Evolutionary conservation across 1,284 basidiomycete genomes (phyloP).

Genomic region (Malassezia obtusa): DNA sequence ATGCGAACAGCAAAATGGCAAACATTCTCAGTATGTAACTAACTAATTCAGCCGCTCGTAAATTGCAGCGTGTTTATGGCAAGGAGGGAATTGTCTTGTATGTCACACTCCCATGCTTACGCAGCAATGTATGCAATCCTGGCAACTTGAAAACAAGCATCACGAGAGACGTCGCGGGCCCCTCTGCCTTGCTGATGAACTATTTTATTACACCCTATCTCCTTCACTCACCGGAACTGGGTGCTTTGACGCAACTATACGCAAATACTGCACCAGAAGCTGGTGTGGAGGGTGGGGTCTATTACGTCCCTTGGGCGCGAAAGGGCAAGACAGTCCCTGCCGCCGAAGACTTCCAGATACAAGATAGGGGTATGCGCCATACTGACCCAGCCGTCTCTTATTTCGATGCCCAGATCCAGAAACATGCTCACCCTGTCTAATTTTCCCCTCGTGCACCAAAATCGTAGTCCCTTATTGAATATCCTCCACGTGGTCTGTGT

Average conservation of each 20-base stretch:
- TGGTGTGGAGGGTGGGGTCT: conserved; percentile 19
- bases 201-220: conserved; percentile 19
- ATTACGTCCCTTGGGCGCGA: conserved; percentile 27
- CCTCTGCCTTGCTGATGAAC: conserved; percentile 5
- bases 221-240: conserved; percentile 16
- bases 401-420: conserved; percentile 24
- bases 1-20: conserved; percentile 24
- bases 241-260: conserved; percentile 30
- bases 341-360: conserved; percentile 6
- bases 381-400: conserved; percentile 18
- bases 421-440: not conserved
- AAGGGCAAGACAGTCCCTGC: conserved; percentile 17
- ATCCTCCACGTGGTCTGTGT: not conserved
- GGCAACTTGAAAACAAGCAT: conserved; percentile 19
- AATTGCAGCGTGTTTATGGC: conserved; percentile 3
- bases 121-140: conserved; percentile 18
- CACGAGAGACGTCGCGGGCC: conserved; percentile 4
- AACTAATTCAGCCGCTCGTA: not conserved
- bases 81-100: conserved; percentile 20
- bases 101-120: not conserved
- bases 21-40: conserved; percentile 3
- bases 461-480: too few species aligned
- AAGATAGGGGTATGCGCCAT: not conserved
- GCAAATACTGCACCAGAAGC: conserved; percentile 14
- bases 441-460: too few species aligned